A percentile compares a stretch with the other conserved stretches of the same genome.
phyloP scores from a whole-genome alignment of 129 eudicot genomes.

The Artemisia annua region DNA sequence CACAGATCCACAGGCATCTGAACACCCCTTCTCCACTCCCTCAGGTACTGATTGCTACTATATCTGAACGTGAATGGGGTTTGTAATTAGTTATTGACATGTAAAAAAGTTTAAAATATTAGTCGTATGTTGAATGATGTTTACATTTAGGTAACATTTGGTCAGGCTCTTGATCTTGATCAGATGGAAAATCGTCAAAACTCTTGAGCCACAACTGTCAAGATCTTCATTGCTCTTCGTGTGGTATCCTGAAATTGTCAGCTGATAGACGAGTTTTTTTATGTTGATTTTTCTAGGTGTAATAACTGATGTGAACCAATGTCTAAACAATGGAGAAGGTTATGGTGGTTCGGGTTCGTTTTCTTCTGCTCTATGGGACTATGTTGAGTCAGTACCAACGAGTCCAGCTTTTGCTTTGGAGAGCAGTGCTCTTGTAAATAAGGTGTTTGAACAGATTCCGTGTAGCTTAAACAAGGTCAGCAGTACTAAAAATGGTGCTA shows the following conservation, averaged over 20 bases:
- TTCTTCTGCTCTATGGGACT: slow-evolving; percentile 27
- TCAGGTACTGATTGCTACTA: slow-evolving; percentile 52
- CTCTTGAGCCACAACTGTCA: slow-evolving; percentile 61
- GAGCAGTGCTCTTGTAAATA: slow-evolving; percentile 53
- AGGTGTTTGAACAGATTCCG: slow-evolving; percentile 60
- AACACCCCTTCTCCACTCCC: slow-evolving; percentile 18
- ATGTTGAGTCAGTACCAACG: slow-evolving; percentile 81
- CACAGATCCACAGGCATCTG: slow-evolving; percentile 13
- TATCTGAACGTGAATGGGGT: slow-evolving; percentile 14
- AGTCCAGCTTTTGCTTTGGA: slow-evolving; percentile 85
- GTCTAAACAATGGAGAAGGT: slow-evolving; percentile 29
- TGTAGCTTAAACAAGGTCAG: slow-evolving; percentile 45
- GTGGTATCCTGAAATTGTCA: slow-evolving; percentile 7
- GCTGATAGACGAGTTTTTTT: slow-evolving; percentile 43
- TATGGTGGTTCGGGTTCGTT: slow-evolving; percentile 44
- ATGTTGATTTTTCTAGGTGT: slow-evolving; percentile 57
- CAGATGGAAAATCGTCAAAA: slow-evolving; percentile 61
- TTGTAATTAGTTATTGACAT: slow-evolving; percentile 16
- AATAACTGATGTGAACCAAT: slow-evolving; percentile 39
- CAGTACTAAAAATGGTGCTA: slow-evolving; percentile 26
- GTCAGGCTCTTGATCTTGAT: slow-evolving; percentile 48
- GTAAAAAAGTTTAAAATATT: slow-evolving; percentile 14
- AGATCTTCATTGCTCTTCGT: slow-evolving; percentile 41
- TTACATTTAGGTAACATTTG: slow-evolving; percentile 34
- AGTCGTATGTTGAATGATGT: background rate